These are phyloP conservation scores for Eucalyptus tenuipes DNA, from an alignment of 345 rosid genomes.

Conservation along the genomic window DNA sequence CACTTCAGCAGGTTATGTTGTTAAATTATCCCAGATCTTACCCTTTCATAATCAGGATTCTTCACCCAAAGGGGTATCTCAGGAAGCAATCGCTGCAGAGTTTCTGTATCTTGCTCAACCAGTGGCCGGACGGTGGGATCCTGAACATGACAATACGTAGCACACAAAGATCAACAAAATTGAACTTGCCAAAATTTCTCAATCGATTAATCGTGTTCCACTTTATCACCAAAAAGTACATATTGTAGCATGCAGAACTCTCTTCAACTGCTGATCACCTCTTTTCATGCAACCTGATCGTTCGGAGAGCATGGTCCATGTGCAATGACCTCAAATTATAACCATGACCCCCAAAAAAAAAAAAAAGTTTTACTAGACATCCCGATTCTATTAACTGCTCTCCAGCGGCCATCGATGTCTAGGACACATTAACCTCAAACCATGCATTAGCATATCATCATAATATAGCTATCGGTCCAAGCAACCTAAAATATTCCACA, in stretches of 20 bases:
- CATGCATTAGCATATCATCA: background rate
- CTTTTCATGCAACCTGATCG: background rate
- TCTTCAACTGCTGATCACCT: background rate
- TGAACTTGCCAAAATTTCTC: background rate
- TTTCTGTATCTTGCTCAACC: conserved; percentile 62
- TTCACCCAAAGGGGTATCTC: conserved; percentile 96
- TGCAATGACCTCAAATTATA: background rate
- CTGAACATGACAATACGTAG: conserved; percentile 11
- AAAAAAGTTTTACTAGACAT: background rate
- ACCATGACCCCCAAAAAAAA: background rate
- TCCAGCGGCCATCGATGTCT: background rate
- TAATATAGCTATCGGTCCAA: background rate
- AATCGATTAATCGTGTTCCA: background rate
- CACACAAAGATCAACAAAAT: background rate
- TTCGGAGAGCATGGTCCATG: background rate
- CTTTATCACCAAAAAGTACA: background rate
- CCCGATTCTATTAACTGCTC: background rate
- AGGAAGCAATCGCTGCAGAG: conserved; percentile 75
- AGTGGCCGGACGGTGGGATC: conserved; percentile 62
- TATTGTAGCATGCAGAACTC: background rate
- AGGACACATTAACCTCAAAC: background rate
- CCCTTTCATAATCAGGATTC: conserved; percentile 89
- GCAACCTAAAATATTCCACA: background rate
- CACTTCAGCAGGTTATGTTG: background rate
- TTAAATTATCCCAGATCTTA: conserved; percentile 6